Evolutionary conservation across 495 filamentous ascomycete genomes (phyloP).

Genomic region (Acidomyces sp.): DNA sequence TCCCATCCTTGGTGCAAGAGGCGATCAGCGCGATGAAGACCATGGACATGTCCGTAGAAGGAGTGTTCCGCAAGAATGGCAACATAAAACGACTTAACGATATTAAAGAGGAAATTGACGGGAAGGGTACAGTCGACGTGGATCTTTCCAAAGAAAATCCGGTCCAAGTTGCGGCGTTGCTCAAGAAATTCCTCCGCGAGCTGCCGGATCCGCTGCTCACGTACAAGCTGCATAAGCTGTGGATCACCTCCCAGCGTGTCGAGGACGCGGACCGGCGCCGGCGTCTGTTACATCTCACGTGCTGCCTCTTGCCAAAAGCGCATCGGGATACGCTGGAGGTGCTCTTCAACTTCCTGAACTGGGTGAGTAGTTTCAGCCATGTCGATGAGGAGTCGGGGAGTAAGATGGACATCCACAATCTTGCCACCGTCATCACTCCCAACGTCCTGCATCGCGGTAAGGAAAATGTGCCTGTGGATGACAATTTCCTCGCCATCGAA

Average conservation of each 20-base stretch:
- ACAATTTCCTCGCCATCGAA: constrained; percentile 83
- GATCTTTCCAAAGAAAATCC: constrained; percentile 74
- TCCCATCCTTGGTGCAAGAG: constrained; percentile 84
- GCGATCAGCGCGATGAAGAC: constrained; percentile 85
- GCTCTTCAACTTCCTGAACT: constrained; percentile 90
- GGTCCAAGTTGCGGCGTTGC: constrained; percentile 82
- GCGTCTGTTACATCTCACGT: constrained; percentile 78
- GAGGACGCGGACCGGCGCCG: constrained; percentile 66
- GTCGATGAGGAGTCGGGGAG: constrained; percentile 86
- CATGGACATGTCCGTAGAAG: constrained; percentile 98
- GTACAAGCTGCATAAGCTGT: constrained; percentile 84
- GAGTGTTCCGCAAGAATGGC: constrained; percentile 98
- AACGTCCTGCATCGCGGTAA: constrained; percentile 77
- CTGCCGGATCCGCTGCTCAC: constrained; percentile 91
- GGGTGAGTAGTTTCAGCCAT: constrained; percentile 92
- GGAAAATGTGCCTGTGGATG: constrained; percentile 57
- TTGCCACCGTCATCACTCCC: constrained; percentile 94
- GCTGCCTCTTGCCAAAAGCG: constrained; percentile 82
- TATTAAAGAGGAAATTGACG: constrained; percentile 68
- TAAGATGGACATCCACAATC: constrained; percentile 98
- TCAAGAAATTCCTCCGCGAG: constrained; percentile 92
- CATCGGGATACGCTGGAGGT: constrained; percentile 94
- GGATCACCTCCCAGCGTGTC: constrained; percentile 82
- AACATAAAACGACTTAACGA: constrained; percentile 87
- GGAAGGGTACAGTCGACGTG: constrained; percentile 62